Evolutionary conservation across 352 stramenopile genomes (phyloP).

Genomic region (Phytophthora tubulina): DNA sequence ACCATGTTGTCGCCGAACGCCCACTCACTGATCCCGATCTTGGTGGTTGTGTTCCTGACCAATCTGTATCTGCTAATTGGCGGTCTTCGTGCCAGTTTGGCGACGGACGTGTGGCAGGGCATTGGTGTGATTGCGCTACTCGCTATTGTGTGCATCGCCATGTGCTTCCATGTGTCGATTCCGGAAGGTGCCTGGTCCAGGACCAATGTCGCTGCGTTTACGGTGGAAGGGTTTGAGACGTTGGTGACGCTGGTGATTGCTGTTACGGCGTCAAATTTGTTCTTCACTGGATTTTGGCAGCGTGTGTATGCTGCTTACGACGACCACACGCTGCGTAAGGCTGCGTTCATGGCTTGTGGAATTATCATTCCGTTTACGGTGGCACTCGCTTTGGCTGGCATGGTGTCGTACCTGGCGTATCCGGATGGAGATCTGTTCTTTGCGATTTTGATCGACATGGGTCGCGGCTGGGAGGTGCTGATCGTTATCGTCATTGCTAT

Average conservation of each 20-base stretch:
- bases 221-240: slow-evolving; percentile 68
- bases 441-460: slow-evolving; percentile 78
- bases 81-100: slow-evolving; percentile 74
- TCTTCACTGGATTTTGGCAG: slow-evolving; percentile 87
- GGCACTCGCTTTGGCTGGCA: slow-evolving; percentile 68
- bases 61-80: slow-evolving; percentile 81
- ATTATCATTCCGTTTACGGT: slow-evolving; percentile 81
- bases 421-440: slow-evolving; percentile 74
- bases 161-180: slow-evolving; percentile 65
- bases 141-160: slow-evolving; percentile 68
- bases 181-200: slow-evolving; percentile 55
- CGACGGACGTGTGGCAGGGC: slow-evolving; percentile 81
- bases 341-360: slow-evolving; percentile 47
- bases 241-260: slow-evolving; percentile 80
- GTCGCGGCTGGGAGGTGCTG: slow-evolving; percentile 69
- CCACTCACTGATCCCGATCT: slow-evolving; percentile 51
- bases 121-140: slow-evolving; percentile 69
- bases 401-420: slow-evolving; percentile 76
- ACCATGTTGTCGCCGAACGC: slow-evolving; percentile 58
- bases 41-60: slow-evolving; percentile 73
- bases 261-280: slow-evolving; percentile 70
- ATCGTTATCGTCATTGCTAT: slow-evolving; percentile 76
- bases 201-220: slow-evolving; percentile 74
- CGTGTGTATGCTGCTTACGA: slow-evolving; percentile 73
- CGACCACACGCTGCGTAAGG: slow-evolving; percentile 63